These are phyloP conservation scores for Paecilomyces fulvus DNA, from an alignment of 2,329 filamentous ascomycete species.

Conservation along the genomic window DNA sequence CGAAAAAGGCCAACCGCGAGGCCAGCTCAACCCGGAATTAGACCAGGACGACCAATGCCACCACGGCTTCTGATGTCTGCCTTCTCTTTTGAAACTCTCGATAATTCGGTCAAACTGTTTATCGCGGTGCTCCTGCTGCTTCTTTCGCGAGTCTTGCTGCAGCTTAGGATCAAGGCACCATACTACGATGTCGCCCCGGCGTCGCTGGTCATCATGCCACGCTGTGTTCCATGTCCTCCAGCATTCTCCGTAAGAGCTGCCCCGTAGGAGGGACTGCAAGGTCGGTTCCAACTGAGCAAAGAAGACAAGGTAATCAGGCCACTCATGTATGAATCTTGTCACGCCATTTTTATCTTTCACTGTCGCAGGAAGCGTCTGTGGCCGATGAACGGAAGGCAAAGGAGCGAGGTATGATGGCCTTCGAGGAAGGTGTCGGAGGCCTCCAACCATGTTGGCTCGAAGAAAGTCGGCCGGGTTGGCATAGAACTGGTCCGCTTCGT, in stretches of 20 bases:
- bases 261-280: conserved; percentile 35
- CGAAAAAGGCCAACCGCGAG: background rate
- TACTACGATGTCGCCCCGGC: conserved; percentile 54
- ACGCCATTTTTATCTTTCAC: background rate
- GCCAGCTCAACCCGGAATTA: background rate
- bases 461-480: conserved; percentile 54
- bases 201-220: conserved; percentile 55
- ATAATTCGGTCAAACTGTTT: conserved; percentile 29
- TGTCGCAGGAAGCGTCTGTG: background rate
- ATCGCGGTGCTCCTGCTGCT: conserved; percentile 15
- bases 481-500: conserved; percentile 92
- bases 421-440: conserved; percentile 23
- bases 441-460: conserved; percentile 41
- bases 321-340: conserved; percentile 21
- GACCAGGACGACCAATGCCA: background rate
- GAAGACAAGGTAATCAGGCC: conserved; percentile 44
- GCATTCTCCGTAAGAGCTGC: conserved; percentile 48
- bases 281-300: conserved; percentile 50
- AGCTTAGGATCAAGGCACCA: conserved; percentile 42
- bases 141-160: conserved; percentile 26
- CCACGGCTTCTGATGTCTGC: background rate
- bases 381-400: conserved; percentile 1
- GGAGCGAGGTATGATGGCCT: conserved; percentile 22
- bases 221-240: conserved; percentile 53
- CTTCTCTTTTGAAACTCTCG: conserved; percentile 21